Conservation (phyloP, 140 eudicot genomes). For the Bidens hawaiensis region DNA sequence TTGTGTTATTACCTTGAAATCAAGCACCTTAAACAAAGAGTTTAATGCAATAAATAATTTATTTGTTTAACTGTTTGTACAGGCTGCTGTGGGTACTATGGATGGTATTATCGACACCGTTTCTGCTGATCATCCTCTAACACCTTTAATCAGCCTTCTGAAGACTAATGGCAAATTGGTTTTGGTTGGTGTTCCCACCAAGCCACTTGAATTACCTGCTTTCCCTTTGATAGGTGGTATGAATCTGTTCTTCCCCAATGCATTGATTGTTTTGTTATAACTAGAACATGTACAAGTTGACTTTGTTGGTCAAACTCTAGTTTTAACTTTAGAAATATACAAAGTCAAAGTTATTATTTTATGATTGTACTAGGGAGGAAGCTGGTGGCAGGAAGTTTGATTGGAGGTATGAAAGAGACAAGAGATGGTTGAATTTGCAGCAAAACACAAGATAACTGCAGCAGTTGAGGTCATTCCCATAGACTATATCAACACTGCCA, state of each 20-base stretch:
- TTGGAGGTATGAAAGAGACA: constrained; percentile 47
- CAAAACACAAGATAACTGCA: constrained; percentile 34
- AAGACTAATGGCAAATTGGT: constrained; percentile 35
- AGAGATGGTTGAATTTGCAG: constrained; percentile 45
- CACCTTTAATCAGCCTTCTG: constrained; percentile 28
- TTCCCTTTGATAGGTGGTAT: constrained; percentile 36
- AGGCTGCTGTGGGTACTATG: constrained; percentile 31
- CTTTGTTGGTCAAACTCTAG: neutral
- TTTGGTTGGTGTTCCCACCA: constrained; percentile 33
- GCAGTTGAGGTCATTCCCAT: constrained; percentile 30
- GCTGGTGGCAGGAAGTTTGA: constrained; percentile 37
- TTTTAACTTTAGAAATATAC: neutral
- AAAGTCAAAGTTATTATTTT: neutral
- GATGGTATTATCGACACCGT: constrained; percentile 44
- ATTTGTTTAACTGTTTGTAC: constrained; percentile 5
- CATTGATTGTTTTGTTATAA: neutral
- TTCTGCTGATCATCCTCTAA: constrained; percentile 35
- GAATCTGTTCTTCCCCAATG: neutral
- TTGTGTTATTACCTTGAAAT: no score
- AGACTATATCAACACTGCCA: constrained; percentile 36
- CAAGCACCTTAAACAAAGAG: neutral
- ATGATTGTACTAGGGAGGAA: constrained; percentile 36
- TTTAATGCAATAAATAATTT: neutral
- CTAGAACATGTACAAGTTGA: neutral
- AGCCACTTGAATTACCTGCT: constrained; percentile 40